Conservation (phyloP, 352 stramenopile species). For the Phytophthora tentaculata region DNA sequence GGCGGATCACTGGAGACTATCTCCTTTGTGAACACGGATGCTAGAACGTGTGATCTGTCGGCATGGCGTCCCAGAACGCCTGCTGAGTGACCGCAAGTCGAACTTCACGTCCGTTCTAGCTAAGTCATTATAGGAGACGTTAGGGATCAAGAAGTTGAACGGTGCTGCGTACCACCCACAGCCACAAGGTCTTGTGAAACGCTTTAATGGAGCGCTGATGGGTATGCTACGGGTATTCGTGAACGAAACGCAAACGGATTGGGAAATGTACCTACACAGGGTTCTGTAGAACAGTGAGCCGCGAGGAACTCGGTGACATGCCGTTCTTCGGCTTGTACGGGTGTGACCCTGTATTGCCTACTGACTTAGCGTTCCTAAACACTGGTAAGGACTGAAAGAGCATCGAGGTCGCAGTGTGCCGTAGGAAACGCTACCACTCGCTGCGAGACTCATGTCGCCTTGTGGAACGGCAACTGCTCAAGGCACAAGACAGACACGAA, state of each 20-base stretch:
- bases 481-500: background rate
- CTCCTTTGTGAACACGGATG: background rate
- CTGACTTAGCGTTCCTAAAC: too few species aligned
- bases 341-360: too few species aligned
- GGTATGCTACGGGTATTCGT: too few species aligned
- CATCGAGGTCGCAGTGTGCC: background rate
- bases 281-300: too few species aligned
- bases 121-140: background rate
- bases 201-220: too few species aligned
- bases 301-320: too few species aligned
- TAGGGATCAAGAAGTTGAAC: background rate
- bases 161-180: background rate
- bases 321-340: too few species aligned
- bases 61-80: background rate
- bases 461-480: background rate
- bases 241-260: too few species aligned
- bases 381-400: background rate
- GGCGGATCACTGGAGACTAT: background rate
- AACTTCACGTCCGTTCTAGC: background rate
- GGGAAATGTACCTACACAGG: too few species aligned
- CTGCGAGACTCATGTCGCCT: background rate
- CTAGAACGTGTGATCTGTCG: background rate
- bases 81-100: too few species aligned
- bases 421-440: background rate
- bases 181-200: background rate